phyloP scores from a whole-genome alignment of 257 asterid species.

The Solanum appendiculatum region DNA sequence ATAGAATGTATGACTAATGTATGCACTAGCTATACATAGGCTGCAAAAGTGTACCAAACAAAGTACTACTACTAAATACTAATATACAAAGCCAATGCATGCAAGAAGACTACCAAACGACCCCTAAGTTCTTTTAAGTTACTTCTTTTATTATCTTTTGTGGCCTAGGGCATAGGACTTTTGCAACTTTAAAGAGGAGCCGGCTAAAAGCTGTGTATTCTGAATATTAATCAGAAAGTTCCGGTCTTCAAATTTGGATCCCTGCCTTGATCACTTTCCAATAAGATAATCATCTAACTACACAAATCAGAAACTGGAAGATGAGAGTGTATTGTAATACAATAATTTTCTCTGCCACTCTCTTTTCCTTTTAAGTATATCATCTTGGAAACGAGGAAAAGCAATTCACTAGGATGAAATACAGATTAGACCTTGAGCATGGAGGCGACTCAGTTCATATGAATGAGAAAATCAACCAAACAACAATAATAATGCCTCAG shows the following conservation, averaged over 20 bases:
- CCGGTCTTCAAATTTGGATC: background rate
- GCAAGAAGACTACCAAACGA: too few species aligned
- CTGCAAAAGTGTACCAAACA: too few species aligned
- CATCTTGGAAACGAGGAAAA: background rate
- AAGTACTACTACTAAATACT: too few species aligned
- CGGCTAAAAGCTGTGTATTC: background rate
- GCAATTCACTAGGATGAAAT: background rate
- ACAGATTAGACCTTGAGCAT: background rate
- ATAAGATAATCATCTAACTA: background rate
- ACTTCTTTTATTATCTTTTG: background rate
- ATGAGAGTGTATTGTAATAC: background rate
- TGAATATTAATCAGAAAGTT: background rate
- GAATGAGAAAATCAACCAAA: background rate
- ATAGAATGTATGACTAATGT: too few species aligned
- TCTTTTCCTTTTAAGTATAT: background rate
- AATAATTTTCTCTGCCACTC: background rate
- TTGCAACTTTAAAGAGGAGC: background rate
- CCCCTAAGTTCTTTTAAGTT: background rate
- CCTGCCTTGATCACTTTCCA: background rate
- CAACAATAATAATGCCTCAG: background rate
- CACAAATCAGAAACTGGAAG: background rate
- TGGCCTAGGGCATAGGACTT: background rate
- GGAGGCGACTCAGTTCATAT: background rate
- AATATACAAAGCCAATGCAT: too few species aligned
- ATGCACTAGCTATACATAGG: too few species aligned